phyloP scores from a whole-genome alignment of 2,329 filamentous ascomycete genomes.

The Clonostachys byssicola region DNA sequence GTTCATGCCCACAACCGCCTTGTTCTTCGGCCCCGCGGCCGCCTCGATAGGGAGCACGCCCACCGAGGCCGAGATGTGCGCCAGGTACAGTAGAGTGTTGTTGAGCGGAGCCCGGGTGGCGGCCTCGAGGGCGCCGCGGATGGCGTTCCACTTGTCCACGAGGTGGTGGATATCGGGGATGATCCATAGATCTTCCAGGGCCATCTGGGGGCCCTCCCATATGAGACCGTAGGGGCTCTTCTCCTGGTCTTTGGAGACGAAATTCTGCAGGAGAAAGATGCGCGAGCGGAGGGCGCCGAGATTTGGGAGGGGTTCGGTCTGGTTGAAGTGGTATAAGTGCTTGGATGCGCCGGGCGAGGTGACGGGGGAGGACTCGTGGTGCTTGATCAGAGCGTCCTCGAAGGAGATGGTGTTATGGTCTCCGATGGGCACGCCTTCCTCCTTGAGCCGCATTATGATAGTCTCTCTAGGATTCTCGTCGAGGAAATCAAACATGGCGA shows the following conservation, averaged over 20 bases:
- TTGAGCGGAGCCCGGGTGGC: slow-evolving; percentile 24
- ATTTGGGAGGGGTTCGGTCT: slow-evolving; percentile 27
- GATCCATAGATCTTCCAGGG: slow-evolving; percentile 41
- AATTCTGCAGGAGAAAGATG: slow-evolving; percentile 43
- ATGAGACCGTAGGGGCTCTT: slow-evolving; percentile 30
- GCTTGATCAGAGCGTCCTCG: slow-evolving; percentile 36
- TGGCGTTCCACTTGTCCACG: slow-evolving; percentile 40
- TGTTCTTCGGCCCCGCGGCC: slow-evolving; percentile 38
- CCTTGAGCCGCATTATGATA: slow-evolving; percentile 45
- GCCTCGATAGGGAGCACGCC: slow-evolving; percentile 45
- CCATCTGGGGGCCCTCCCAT: slow-evolving; percentile 39
- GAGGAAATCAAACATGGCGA: slow-evolving; percentile 39
- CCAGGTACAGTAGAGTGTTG: slow-evolving; percentile 33
- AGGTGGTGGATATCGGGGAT: slow-evolving; percentile 35
- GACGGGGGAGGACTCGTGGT: slow-evolving; percentile 23
- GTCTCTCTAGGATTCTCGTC: slow-evolving; percentile 36
- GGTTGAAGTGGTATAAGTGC: slow-evolving; percentile 28
- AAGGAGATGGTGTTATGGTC: slow-evolving; percentile 30
- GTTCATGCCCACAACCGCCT: slow-evolving; percentile 40
- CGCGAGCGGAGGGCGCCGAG: slow-evolving; percentile 39
- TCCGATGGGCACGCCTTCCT: slow-evolving; percentile 34
- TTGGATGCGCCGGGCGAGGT: slow-evolving; percentile 25
- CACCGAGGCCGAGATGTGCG: slow-evolving; percentile 41
- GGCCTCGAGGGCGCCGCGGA: slow-evolving; percentile 30
- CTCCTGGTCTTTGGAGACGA: slow-evolving; percentile 17